A percentile compares a stretch with the other conserved stretches of the same genome.
phyloP scores from a whole-genome alignment of 2,329 filamentous ascomycete species.

The Hypoxylon sp. region DNA sequence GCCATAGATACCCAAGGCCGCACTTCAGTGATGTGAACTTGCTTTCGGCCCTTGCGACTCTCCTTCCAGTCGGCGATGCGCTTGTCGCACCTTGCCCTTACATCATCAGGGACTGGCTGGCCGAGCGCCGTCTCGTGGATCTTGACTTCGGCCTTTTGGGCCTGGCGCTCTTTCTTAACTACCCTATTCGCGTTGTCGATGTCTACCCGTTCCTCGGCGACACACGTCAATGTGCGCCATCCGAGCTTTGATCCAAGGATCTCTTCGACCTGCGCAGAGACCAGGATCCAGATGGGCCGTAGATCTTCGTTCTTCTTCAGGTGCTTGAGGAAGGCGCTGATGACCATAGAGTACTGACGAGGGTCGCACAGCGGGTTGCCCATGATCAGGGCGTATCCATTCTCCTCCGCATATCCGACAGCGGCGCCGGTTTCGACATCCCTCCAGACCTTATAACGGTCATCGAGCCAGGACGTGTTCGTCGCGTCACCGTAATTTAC shows the following conservation, averaged over 20 bases:
- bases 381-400: constrained; percentile 85
- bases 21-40: constrained; percentile 92
- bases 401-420: constrained; percentile 82
- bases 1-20: constrained; percentile 87
- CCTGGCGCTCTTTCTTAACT: constrained; percentile 86
- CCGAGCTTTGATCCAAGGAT: constrained; percentile 84
- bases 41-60: constrained; percentile 81
- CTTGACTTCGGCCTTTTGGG: constrained; percentile 71
- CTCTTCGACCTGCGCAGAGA: constrained; percentile 83
- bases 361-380: constrained; percentile 89
- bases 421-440: constrained; percentile 85
- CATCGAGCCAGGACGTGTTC: constrained; percentile 94
- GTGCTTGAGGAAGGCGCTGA: constrained; percentile 81
- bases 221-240: constrained; percentile 91
- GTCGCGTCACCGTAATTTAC: constrained; percentile 96
- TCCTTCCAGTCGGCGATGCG: constrained; percentile 85
- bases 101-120: constrained; percentile 73
- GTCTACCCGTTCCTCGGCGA: constrained; percentile 89
- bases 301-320: constrained; percentile 78
- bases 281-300: constrained; percentile 90
- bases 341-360: constrained; percentile 81
- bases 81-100: constrained; percentile 78
- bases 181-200: constrained; percentile 75
- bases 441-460: constrained; percentile 89
- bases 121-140: constrained; percentile 80